Conservation (phyloP, 805 yeast genomes). For the Barnettozyma wickerhamii region DNA sequence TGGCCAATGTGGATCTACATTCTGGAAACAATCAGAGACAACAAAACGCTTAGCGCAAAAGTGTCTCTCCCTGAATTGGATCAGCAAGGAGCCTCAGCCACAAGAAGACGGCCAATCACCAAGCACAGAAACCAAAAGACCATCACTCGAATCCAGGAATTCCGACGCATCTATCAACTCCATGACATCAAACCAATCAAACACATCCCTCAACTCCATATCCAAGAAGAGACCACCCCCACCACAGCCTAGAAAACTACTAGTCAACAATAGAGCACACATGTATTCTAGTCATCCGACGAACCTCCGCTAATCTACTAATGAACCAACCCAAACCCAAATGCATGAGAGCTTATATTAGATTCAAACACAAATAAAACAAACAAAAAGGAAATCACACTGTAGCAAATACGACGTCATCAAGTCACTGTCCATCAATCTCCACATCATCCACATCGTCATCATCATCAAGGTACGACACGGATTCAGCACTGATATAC, state of each 20-base stretch:
- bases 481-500: constrained; percentile 67
- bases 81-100: constrained; percentile 16
- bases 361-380: no score
- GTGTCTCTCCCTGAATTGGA: constrained; percentile 29
- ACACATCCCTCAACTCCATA: constrained; percentile 31
- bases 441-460: constrained; percentile 32
- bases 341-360: no score
- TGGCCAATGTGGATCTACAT: constrained; percentile 25
- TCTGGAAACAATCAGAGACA: constrained; percentile 32
- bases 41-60: constrained; percentile 39
- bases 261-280: constrained; percentile 3
- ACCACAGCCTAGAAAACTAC: constrained; percentile 28
- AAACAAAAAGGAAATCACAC: no score
- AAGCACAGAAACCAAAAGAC: constrained; percentile 7
- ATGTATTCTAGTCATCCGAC: constrained; percentile 5
- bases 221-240: constrained; percentile 25
- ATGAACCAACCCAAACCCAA: no score
- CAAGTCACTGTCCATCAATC: neutral
- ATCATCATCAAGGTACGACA: constrained; percentile 37
- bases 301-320: constrained; percentile 6
- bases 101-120: constrained; percentile 4
- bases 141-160: constrained; percentile 12
- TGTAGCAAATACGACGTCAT: no score
- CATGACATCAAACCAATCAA: constrained; percentile 24
- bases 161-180: constrained; percentile 22